These are phyloP conservation scores for Lactarius indigo DNA, from an alignment of 768 basidiomycete species.

Conservation along the genomic window DNA sequence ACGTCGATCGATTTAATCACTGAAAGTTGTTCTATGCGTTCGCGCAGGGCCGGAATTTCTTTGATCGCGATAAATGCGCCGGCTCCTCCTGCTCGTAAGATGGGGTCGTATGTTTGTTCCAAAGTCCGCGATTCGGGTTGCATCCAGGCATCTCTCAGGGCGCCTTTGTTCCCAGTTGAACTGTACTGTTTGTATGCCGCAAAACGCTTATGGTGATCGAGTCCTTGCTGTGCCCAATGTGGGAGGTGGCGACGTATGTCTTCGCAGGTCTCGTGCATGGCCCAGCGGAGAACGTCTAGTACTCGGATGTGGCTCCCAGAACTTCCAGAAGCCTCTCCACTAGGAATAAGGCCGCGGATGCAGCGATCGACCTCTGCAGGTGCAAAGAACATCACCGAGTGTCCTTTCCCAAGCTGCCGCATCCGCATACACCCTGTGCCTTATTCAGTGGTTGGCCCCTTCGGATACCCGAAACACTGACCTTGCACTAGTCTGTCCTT, in stretches of 20 bases:
- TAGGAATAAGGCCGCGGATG: slow-evolving; percentile 10
- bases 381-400: slow-evolving; percentile 23
- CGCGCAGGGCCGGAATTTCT: not conserved
- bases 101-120: slow-evolving; percentile 18
- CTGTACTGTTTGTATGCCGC: not conserved
- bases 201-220: slow-evolving; percentile 9
- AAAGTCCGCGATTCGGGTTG: slow-evolving; percentile 16
- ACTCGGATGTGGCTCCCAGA: not conserved
- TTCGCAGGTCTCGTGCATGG: slow-evolving; percentile 22
- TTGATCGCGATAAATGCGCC: not conserved
- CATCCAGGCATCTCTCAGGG: slow-evolving; percentile 5
- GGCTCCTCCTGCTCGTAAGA: not conserved
- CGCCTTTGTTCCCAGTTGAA: not conserved
- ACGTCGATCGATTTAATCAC: not conserved
- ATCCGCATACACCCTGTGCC: slow-evolving; percentile 23
- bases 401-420: slow-evolving; percentile 22
- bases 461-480: slow-evolving; percentile 18
- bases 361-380: slow-evolving; percentile 15
- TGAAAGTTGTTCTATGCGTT: slow-evolving; percentile 15
- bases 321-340: not conserved
- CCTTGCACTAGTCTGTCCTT: slow-evolving; percentile 54
- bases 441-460: not conserved
- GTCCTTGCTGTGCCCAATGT: slow-evolving; percentile 17
- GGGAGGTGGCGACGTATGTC: slow-evolving; percentile 20
- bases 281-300: slow-evolving; percentile 20